Base-by-base conservation (phyloP, 257 asterid species). In the Solanum bulbocastanum region DNA sequence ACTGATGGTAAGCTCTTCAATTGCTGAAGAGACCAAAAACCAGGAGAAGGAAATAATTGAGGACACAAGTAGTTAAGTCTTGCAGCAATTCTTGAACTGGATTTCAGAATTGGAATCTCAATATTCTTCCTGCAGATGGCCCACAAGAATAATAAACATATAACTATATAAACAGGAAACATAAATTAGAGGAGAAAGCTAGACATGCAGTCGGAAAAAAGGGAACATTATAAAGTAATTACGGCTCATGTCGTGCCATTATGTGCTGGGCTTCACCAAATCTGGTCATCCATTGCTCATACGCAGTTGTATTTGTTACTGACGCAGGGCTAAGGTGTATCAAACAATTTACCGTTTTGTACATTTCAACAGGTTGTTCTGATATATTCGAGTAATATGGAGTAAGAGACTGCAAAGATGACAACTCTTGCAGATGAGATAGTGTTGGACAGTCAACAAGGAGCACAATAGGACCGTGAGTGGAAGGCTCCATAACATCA, bases 181-280 rank as follows among this genome's bases (percentile, higher is more conserved):
- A 76, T 6, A 76, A n/a, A 40, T 76, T n/a, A 76, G 33, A 39
- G 60, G 83, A 76, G 13, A n/a, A 76, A 76, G 60, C 56, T 76
- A 62, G 23, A 86, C 32, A 52, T 81, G 69, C 79, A 89, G 69
- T 62, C 25, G 62, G 2, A 18, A 89, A 87, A 72, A 72, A 46
- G 62, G 20, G 40, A 83, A 75, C 0, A 75, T 37, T 68, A 46
- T 23, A 37, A 78, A 20, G 62, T 23, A 91, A 96, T 86, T 88
- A 95, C 98, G 74, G 91, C 88, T 95, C 96, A 89, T 97, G 99
- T 87, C 99, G 95, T 73, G 98, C 99, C 98, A 97, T 93, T 90
- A 97, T 94, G 91, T 97, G 99, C 90, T 93, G 97, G 85, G 99
- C 97, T 39, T 88, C 95, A 39, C 96, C 94, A 87, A 97, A 95